Evolutionary conservation across 228 moss, liverwort and hornwort species (phyloP).

Genomic region (Sphagnum magellanicum): DNA sequence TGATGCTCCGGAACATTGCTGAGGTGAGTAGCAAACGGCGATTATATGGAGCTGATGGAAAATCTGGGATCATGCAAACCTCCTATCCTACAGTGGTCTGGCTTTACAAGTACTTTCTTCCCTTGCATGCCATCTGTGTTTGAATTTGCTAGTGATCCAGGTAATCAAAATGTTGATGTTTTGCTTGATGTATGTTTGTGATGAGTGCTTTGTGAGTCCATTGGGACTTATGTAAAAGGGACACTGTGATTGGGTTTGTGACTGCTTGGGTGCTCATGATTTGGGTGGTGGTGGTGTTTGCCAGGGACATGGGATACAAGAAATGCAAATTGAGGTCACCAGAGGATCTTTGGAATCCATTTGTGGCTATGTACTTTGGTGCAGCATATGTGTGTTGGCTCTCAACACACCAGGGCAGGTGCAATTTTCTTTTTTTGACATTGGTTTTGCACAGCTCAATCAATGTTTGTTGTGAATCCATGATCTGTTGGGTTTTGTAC

Average conservation of each 20-base stretch:
- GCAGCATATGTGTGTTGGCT: conserved; percentile 95
- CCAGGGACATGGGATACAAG: conserved; percentile 95
- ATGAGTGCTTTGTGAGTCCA: no score
- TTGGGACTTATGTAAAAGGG: no score
- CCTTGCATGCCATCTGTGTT: no score
- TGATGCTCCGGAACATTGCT: conserved; percentile 76
- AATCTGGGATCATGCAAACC: conserved; percentile 88
- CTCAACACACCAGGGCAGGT: conserved; percentile 76
- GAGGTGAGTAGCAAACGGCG: conserved; percentile 92
- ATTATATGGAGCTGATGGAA: conserved; percentile 66
- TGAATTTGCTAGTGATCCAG: no score
- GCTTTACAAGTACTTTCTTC: conserved; percentile 69
- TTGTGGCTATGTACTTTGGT: conserved; percentile 91
- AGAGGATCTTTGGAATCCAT: conserved; percentile 88
- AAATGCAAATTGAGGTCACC: conserved; percentile 57
- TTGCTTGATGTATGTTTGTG: no score
- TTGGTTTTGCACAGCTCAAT: background rate
- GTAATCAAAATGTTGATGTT: no score
- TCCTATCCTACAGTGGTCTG: conserved; percentile 78
- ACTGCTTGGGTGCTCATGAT: background rate
- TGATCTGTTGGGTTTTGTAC: no score
- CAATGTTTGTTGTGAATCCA: no score
- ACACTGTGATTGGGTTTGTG: background rate
- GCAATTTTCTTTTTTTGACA: background rate
- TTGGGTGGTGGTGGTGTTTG: background rate